Base-by-base conservation (phyloP, 2,329 filamentous ascomycete species). In the Xylariales sp. region DNA sequence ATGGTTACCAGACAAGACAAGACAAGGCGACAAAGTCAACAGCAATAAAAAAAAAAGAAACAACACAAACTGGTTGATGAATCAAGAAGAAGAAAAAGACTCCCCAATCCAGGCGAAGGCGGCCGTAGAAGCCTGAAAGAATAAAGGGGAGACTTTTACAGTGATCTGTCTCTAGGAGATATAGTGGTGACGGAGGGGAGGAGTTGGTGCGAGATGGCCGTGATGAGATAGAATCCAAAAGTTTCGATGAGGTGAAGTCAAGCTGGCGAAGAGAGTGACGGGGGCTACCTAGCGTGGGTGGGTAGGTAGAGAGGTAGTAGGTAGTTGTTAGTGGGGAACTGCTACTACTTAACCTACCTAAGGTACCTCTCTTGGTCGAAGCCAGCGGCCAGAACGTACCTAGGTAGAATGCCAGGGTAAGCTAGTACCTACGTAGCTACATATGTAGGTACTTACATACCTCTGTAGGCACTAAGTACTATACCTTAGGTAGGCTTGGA, bases 201-300 rank as follows among this genome's bases (percentile, higher is more conserved):
- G 62, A 62, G 58, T 39, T 55, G 64, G 64, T 67, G 62, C 57
- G 60, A 62, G 60, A 67, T 60, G 52, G 46, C 54, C 59, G 61
- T 65, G 69, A 71, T 64, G 69, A 23, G 64, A 64, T 48, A 50
- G 62, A 59, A 63, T 67, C 69, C 67, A 71, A 71, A 69, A 71
- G 67, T 69, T 71, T 71, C 54, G 61, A 71, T 69, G 67, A 67
- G 68, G 62, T 68, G 54, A 68, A 68, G 67, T 63, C 62, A 43
- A 67, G 64, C 64, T 69, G 69, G 67, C 52, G 54, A 62, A 65
- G 62, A 64, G 64, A 62, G 67, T 59, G 64, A 67, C 64, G 69
- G 69, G 67, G 67, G 56, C 65, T 56, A 53, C 61, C 69, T 69
- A 71, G 67, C 64, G 66, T 55, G 55, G 43, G 60, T 54, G 52